phyloP scores from a whole-genome alignment of 352 stramenopile genomes.

The Globisporangium cystogenes region DNA sequence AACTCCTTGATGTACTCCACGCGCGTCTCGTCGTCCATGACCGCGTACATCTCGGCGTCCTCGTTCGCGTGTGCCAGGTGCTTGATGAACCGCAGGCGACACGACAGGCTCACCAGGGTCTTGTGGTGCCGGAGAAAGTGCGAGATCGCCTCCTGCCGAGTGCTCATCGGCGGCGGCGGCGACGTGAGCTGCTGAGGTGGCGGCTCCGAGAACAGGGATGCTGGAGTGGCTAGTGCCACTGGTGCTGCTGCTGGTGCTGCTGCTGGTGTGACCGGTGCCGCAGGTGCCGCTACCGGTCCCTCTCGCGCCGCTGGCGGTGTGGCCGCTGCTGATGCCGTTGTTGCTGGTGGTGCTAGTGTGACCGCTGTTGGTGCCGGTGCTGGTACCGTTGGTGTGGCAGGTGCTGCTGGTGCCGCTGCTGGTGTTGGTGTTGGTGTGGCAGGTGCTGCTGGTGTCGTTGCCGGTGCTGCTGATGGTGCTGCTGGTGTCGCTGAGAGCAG shows the following conservation, averaged over 20 bases:
- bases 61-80: conserved; percentile 26
- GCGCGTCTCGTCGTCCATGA: conserved; percentile 40
- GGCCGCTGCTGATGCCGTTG: background rate
- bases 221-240: background rate
- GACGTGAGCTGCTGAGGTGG: background rate
- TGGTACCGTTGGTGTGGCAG: too few species aligned
- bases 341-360: background rate
- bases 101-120: conserved; percentile 21
- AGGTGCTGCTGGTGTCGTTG: background rate
- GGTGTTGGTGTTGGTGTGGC: background rate
- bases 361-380: too few species aligned
- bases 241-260: background rate
- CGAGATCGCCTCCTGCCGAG: conserved; percentile 25
- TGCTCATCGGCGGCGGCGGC: conserved; percentile 15
- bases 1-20: conserved; percentile 49
- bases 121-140: conserved; percentile 43
- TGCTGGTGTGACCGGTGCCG: background rate
- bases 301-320: background rate
- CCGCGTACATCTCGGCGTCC: conserved; percentile 38
- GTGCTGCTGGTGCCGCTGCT: too few species aligned
- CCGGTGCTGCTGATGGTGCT: background rate
- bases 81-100: conserved; percentile 31
- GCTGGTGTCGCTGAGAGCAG: too few species aligned
- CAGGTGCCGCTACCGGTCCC: background rate
- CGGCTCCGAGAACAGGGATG: background rate